Percentiles rank a stretch among this genome's conserved stretches.
These are phyloP conservation scores for Endocalyx cinctus DNA, from an alignment of 2,329 filamentous ascomycete genomes.

Conservation along the genomic window DNA sequence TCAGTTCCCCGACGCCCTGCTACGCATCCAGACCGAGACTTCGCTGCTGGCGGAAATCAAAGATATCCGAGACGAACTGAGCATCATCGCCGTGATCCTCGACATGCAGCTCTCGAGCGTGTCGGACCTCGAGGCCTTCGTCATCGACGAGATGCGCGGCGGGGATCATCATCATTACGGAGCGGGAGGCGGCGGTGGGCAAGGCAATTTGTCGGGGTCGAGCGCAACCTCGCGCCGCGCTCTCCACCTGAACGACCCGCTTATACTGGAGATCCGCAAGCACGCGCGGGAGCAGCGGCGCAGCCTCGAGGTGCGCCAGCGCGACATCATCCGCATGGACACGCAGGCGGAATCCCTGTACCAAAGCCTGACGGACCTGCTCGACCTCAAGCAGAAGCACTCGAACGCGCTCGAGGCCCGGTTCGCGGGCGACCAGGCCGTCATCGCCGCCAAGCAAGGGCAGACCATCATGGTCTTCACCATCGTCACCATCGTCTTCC, in stretches of 20 bases:
- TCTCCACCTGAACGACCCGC: slow-evolving; percentile 16
- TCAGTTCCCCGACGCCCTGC: slow-evolving; percentile 48
- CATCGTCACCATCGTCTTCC: slow-evolving; percentile 40
- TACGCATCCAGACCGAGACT: slow-evolving; percentile 58
- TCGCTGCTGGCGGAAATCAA: slow-evolving; percentile 59
- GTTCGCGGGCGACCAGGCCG: slow-evolving; percentile 56
- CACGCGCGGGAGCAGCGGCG: slow-evolving; percentile 53
- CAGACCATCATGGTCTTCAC: slow-evolving; percentile 42
- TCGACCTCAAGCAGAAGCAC: slow-evolving; percentile 66
- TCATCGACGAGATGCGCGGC: slow-evolving; percentile 30
- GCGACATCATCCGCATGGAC: slow-evolving; percentile 61
- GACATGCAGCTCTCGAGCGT: slow-evolving; percentile 44
- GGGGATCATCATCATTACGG: no score
- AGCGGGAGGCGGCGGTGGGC: no score
- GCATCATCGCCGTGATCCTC: slow-evolving; percentile 53
- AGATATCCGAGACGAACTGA: slow-evolving; percentile 63
- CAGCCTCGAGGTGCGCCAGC: slow-evolving; percentile 51
- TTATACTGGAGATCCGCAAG: slow-evolving; percentile 45
- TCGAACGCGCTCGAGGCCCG: slow-evolving; percentile 63
- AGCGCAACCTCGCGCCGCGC: slow-evolving; percentile 5
- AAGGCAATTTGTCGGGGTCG: no score
- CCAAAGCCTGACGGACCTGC: slow-evolving; percentile 53
- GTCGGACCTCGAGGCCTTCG: slow-evolving; percentile 39
- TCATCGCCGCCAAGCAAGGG: slow-evolving; percentile 49
- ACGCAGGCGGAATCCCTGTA: slow-evolving; percentile 58